A percentile compares a stretch with the other conserved stretches of the same genome.
Conservation (phyloP, 805 yeast species). For the Yamadazyma paraphyllophila region DNA sequence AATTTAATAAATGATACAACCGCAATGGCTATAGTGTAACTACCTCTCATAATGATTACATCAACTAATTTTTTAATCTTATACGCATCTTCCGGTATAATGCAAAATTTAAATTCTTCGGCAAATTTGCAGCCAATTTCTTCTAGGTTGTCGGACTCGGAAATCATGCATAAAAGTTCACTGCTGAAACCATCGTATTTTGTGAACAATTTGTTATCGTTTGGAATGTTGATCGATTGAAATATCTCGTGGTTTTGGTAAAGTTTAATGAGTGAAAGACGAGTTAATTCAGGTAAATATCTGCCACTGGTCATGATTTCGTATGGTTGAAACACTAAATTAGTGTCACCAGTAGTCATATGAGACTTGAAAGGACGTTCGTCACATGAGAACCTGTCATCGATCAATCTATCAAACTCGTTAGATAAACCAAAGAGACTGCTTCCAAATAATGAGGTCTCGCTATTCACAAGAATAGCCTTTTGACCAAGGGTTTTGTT, state of each 20-base stretch:
- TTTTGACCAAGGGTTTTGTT: slow-evolving; percentile 13
- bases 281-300: slow-evolving; percentile 52
- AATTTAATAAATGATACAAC: slow-evolving; percentile 37
- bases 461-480: slow-evolving; percentile 46
- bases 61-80: slow-evolving; percentile 31
- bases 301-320: slow-evolving; percentile 57
- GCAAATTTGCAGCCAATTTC: slow-evolving; percentile 20
- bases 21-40: slow-evolving; percentile 41
- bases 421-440: slow-evolving; percentile 32
- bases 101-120: slow-evolving; percentile 22
- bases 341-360: slow-evolving; percentile 24
- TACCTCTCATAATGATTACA: slow-evolving; percentile 43
- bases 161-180: slow-evolving; percentile 38
- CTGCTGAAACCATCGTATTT: slow-evolving; percentile 39
- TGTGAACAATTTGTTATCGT: slow-evolving; percentile 10
- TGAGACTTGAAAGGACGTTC: slow-evolving; percentile 23
- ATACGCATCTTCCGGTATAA: slow-evolving; percentile 25
- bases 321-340: slow-evolving; percentile 49
- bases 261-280: slow-evolving; percentile 42
- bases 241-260: slow-evolving; percentile 28
- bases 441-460: slow-evolving; percentile 54
- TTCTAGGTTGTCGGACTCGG: slow-evolving; percentile 25
- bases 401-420: slow-evolving; percentile 40
- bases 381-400: slow-evolving; percentile 16
- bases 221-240: slow-evolving; percentile 11